phyloP scores from a whole-genome alignment of 495 filamentous ascomycete genomes.

The Penicillium ochrochloron region DNA sequence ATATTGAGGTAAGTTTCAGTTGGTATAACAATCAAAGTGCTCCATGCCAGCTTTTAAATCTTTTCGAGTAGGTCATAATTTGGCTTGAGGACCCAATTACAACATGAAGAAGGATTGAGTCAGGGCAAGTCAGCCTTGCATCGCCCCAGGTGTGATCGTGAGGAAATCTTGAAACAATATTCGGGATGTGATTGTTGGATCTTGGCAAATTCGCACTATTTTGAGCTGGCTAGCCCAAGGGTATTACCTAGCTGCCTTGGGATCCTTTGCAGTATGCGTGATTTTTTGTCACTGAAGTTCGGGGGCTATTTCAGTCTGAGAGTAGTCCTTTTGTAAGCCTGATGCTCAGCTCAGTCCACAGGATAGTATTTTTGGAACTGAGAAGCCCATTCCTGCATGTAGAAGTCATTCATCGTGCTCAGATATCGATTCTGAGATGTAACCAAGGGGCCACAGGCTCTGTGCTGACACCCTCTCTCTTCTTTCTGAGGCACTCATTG shows the following conservation, averaged over 20 bases:
- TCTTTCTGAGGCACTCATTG: no score
- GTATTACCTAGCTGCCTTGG: no score
- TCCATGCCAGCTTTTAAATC: background rate
- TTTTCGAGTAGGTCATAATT: background rate
- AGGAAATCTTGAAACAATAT: background rate
- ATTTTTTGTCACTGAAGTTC: background rate
- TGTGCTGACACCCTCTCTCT: background rate
- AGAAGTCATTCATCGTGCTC: background rate
- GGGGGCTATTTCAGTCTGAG: background rate
- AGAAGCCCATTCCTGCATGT: background rate
- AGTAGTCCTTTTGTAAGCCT: background rate
- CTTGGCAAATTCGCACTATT: no score
- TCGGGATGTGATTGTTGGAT: background rate
- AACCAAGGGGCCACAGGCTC: background rate
- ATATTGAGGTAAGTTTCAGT: background rate
- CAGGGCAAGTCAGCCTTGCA: background rate
- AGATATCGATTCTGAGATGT: background rate
- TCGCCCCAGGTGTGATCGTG: background rate
- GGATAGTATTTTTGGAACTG: background rate
- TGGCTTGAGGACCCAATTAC: background rate
- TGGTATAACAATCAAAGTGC: background rate
- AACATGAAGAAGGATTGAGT: background rate
- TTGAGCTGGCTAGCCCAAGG: no score
- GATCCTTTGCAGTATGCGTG: background rate
- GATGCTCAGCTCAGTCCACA: background rate